Evolutionary conservation across 257 asterid species (phyloP).

Genomic region (Solanum pennellii): DNA sequence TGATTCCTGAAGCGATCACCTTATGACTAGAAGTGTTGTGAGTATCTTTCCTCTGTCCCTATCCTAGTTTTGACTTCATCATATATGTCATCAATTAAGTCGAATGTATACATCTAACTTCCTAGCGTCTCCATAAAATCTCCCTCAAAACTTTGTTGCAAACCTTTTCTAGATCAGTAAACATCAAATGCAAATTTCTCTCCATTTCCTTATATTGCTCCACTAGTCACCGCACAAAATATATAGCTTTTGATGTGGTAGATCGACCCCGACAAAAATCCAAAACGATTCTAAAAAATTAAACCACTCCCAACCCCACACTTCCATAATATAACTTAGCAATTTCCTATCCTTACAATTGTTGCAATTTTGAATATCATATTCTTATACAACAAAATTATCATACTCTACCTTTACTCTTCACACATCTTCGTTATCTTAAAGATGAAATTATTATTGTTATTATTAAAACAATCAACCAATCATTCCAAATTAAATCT

Average conservation of each 20-base stretch:
- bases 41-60: neutral
- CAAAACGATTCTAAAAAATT: neutral
- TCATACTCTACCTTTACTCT: neutral
- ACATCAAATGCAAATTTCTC: neutral
- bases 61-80: neutral
- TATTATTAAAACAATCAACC: neutral
- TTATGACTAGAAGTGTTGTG: neutral
- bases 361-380: neutral
- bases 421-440: neutral
- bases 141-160: accelerated
- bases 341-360: neutral
- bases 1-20: neutral
- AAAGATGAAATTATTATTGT: neutral
- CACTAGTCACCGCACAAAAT: neutral
- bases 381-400: neutral
- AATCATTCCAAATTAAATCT: neutral
- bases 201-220: neutral
- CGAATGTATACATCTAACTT: neutral
- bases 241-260: neutral
- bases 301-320: neutral
- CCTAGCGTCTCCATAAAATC: neutral
- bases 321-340: neutral
- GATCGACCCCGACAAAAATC: neutral
- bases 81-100: neutral
- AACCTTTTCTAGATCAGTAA: neutral